These are phyloP conservation scores for Neurospora sp. DNA, from an alignment of 2,329 filamentous ascomycete species.

Conservation along the genomic window DNA sequence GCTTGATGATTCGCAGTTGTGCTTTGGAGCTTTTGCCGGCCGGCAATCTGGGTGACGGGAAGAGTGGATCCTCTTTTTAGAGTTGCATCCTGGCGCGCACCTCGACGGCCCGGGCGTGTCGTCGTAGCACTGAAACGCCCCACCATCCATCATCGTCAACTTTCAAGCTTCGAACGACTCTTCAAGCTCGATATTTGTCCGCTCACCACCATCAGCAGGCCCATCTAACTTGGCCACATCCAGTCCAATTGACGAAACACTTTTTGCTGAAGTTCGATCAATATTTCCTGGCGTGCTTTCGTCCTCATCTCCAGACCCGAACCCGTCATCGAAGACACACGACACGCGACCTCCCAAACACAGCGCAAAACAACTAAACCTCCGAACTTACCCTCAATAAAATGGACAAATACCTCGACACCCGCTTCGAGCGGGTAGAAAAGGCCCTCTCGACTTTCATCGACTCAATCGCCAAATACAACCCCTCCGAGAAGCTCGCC, in stretches of 20 bases:
- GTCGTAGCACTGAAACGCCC: neutral
- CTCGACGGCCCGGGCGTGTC: neutral
- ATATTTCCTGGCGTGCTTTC: neutral
- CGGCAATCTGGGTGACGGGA: neutral
- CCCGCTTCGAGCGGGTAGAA: constrained; percentile 56
- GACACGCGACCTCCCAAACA: neutral
- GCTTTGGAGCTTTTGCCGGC: neutral
- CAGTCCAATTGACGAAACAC: too few relatives aligned
- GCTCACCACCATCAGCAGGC: neutral
- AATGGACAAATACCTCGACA: constrained; percentile 56
- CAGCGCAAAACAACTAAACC: neutral
- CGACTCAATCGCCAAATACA: constrained; percentile 74
- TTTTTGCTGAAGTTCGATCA: neutral
- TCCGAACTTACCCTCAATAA: neutral
- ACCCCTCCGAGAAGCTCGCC: constrained; percentile 59
- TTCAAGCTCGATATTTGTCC: neutral
- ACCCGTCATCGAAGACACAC: neutral
- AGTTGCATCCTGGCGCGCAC: neutral
- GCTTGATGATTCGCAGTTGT: neutral
- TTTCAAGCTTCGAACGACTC: neutral
- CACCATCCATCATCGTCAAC: neutral
- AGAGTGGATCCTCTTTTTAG: neutral
- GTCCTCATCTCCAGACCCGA: neutral
- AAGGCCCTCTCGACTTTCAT: constrained; percentile 59
- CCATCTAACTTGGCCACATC: too few relatives aligned